These are phyloP conservation scores for Boletus rufocinnamomeus DNA, from an alignment of 768 basidiomycete genomes.

Conservation along the genomic window DNA sequence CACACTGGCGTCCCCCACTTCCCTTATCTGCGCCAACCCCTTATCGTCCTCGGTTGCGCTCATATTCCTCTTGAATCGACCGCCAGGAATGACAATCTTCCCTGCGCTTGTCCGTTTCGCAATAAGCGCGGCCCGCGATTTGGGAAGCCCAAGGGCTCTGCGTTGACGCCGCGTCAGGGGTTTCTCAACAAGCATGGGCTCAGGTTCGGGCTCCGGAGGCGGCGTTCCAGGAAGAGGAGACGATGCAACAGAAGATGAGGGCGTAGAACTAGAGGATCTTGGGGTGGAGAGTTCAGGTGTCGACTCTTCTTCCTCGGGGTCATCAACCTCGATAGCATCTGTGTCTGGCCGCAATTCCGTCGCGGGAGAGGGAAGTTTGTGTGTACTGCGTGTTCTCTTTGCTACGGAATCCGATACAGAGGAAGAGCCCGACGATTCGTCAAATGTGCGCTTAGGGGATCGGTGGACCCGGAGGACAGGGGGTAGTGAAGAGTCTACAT, in stretches of 20 bases:
- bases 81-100: slow-evolving; percentile 64
- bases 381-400: slow-evolving; percentile 37
- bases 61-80: slow-evolving; percentile 43
- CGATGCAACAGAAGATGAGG: slow-evolving; percentile 34
- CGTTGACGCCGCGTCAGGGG: slow-evolving; percentile 67
- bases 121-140: slow-evolving; percentile 41
- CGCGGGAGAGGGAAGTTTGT: slow-evolving; percentile 25
- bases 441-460: slow-evolving; percentile 61
- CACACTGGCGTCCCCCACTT: slow-evolving; percentile 25
- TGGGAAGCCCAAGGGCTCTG: slow-evolving; percentile 69
- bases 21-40: slow-evolving; percentile 23
- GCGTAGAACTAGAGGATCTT: slow-evolving; percentile 32
- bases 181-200: slow-evolving; percentile 26
- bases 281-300: slow-evolving; percentile 49
- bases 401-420: slow-evolving; percentile 36
- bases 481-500: slow-evolving; percentile 15
- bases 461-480: slow-evolving; percentile 40
- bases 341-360: slow-evolving; percentile 17
- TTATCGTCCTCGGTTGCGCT: slow-evolving; percentile 11
- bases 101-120: slow-evolving; percentile 45
- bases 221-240: slow-evolving; percentile 42
- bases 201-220: slow-evolving; percentile 29
- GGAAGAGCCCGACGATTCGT: slow-evolving; percentile 53
- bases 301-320: slow-evolving; percentile 33
- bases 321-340: slow-evolving; percentile 30